Evolutionary conservation across 73 alveolate genomes (phyloP), one percentile per base, ranked within the genome.

Genomic region (Diophrys appendiculata): DNA sequence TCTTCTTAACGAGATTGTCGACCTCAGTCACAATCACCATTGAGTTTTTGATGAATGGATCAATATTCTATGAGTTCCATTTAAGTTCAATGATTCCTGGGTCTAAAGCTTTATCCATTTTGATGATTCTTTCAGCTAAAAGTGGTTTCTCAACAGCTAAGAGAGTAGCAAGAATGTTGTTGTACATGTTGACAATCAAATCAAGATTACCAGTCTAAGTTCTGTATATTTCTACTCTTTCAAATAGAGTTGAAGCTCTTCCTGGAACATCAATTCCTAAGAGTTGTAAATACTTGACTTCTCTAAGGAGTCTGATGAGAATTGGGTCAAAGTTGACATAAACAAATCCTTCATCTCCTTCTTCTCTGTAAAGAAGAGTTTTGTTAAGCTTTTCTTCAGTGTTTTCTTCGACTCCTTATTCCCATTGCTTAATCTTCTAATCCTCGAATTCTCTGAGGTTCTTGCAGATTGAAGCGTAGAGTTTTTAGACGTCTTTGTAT

Each of bases 271-370:
- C 93, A 89, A 92, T 88, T 86, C 94, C 97, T 35, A 97, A 86
- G 32, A 96, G 94, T 64, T 87, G 79, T 80, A 98, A 91, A 92
- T 97, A 98, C 78, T 95, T 95, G 75, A 98, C 99, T 94, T 98
- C 99, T 80, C 99, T 97, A 68, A 98, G 97, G 53, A 98, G 95
- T 84, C 98, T 93, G 24, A 95, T 98, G 29, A 98, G 96, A 29
- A 94, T 98, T 18, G 99, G 99, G 90, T 97, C 99, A 72, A 98
- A 98, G 96, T 98, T 98, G 84, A 98, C 99, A 80, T 87, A 92
- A 54, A 95, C 78, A 91, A 90, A 76, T 55, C 93, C 90, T 68
- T 90, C 91, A 14, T 82, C 92, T 25, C 90, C 89, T 53, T 84
- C 94, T 80, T 96, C 99, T 83, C 95, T 82, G 65, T 83, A 60